These are phyloP conservation scores for Xylaria grammica DNA, from an alignment of 495 filamentous ascomycete species.

Conservation along the genomic window DNA sequence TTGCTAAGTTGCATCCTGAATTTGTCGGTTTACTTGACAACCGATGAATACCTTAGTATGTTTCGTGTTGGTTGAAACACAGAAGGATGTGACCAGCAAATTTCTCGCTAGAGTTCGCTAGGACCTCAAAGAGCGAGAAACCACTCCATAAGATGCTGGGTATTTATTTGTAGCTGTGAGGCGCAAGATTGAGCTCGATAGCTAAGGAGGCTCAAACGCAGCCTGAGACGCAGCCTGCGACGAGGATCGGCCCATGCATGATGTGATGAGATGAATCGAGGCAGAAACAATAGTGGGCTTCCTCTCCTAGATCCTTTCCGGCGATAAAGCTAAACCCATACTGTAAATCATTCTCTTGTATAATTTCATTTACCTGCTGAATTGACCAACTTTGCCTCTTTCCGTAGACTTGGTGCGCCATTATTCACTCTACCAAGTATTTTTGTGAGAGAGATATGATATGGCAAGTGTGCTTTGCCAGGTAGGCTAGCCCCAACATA, in stretches of 20 bases:
- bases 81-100: too few species aligned
- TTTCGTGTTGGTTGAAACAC: constrained; percentile 8
- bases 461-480: background rate
- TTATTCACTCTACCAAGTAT: constrained; percentile 1
- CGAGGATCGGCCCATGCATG: constrained; percentile 12
- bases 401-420: background rate
- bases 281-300: background rate
- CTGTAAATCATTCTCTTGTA: background rate
- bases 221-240: constrained; percentile 18
- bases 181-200: background rate
- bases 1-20: background rate
- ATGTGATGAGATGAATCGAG: background rate
- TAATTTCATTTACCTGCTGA: background rate
- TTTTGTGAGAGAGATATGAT: background rate
- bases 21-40: background rate
- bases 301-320: background rate
- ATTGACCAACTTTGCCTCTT: too few species aligned
- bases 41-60: background rate
- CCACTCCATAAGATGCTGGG: too few species aligned
- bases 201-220: constrained; percentile 17
- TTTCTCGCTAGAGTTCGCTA: too few species aligned
- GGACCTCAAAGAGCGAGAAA: too few species aligned
- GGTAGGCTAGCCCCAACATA: background rate
- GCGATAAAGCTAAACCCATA: background rate
- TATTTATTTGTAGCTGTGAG: background rate